Conservation (phyloP, 2,329 filamentous ascomycete genomes). For the Raffaelea arxii region DNA sequence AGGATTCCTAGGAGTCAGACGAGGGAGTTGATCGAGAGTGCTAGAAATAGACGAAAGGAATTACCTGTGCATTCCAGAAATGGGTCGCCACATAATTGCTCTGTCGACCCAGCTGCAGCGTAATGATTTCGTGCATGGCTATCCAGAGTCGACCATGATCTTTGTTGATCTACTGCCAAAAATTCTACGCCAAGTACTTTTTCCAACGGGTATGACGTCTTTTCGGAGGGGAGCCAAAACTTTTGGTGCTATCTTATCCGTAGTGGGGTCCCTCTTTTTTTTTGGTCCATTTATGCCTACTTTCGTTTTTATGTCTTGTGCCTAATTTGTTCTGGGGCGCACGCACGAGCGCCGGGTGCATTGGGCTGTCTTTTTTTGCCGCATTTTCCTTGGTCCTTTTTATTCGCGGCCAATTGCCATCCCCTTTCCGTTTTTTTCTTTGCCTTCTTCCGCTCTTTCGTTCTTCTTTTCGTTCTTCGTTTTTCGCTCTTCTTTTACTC, state of each 20-base stretch:
- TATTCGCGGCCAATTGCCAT: constrained; percentile 25
- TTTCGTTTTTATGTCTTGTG: background rate
- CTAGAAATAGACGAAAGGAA: constrained; percentile 1
- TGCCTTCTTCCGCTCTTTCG: background rate
- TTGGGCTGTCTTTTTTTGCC: background rate
- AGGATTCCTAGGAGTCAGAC: constrained; percentile 68
- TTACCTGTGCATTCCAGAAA: constrained; percentile 92
- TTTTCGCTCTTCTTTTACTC: background rate
- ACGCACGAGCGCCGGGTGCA: no score
- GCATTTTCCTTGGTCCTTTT: constrained; percentile 22
- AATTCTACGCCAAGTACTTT: no score
- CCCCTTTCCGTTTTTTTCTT: constrained; percentile 1
- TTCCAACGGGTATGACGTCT: no score
- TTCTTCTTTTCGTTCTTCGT: background rate
- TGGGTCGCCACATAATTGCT: constrained; percentile 92
- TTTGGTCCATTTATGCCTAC: no score
- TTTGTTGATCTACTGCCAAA: no score
- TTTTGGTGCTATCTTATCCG: constrained; percentile 3
- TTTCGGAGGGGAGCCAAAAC: no score
- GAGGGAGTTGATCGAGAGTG: background rate
- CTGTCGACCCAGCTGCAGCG: constrained; percentile 83
- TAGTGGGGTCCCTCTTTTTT: background rate
- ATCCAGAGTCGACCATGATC: no score
- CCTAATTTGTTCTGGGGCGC: background rate
- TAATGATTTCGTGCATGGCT: constrained; percentile 87